These are phyloP conservation scores for Verbena officinalis DNA, from an alignment of 257 asterid genomes.

Conservation along the genomic window DNA sequence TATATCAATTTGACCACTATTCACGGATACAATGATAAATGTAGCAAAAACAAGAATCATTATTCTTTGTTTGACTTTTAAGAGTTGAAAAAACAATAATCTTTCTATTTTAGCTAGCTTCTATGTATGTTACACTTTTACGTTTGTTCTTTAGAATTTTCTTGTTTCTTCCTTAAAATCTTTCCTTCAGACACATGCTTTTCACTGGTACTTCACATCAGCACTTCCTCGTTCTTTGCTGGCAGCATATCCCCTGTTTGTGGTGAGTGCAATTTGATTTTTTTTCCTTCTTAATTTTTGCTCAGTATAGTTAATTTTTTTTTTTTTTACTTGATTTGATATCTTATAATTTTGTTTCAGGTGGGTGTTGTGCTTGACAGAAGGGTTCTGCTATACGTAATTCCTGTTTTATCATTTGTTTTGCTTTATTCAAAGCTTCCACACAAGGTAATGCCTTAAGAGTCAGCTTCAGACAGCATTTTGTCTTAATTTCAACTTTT, in stretches of 20 bases:
- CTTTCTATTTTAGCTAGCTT: neutral
- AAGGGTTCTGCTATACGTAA: constrained; percentile 57
- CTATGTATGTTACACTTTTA: constrained; percentile 5
- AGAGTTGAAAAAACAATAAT: neutral
- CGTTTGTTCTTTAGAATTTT: constrained; percentile 13
- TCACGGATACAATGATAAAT: neutral
- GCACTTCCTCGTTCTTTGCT: constrained; percentile 97
- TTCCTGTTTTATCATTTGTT: constrained; percentile 81
- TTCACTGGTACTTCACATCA: constrained; percentile 97
- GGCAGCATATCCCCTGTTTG: constrained; percentile 83
- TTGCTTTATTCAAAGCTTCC: constrained; percentile 92
- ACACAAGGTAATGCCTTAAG: constrained; percentile 70
- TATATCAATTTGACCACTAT: neutral
- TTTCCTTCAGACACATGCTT: constrained; percentile 70
- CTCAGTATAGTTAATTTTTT: constrained; percentile 20
- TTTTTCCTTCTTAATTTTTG: neutral
- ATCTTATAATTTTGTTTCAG: constrained; percentile 51
- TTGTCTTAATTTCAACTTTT: constrained; percentile 23
- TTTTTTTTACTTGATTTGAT: constrained; percentile 29
- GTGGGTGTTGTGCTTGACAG: constrained; percentile 82
- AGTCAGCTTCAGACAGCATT: constrained; percentile 17
- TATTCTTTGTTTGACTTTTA: constrained; percentile 12
- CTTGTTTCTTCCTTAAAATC: constrained; percentile 39
- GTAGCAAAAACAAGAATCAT: constrained; percentile 3
- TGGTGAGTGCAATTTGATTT: constrained; percentile 57